Evolutionary conservation across 2,329 filamentous ascomycete genomes (phyloP).

Genomic region (Diplodia corticola): DNA sequence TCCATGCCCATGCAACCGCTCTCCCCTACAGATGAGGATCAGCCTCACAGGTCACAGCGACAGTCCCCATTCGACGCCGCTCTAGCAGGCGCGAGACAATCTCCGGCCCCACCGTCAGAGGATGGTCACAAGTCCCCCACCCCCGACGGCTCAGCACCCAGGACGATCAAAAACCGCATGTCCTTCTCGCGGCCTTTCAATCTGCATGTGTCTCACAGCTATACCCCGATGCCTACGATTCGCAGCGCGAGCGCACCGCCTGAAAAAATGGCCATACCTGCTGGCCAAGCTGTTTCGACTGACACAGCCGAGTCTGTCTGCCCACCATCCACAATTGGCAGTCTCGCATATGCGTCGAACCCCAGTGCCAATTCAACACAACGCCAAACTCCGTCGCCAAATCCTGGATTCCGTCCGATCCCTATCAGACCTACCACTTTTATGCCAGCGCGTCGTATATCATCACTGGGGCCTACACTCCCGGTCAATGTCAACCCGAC

Average conservation of each 20-base stretch:
- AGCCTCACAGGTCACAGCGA: neutral
- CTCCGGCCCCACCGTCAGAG: neutral
- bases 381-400: slow-evolving; percentile 37
- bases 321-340: neutral
- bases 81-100: neutral
- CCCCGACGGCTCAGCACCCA: neutral
- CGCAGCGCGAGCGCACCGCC: slow-evolving; percentile 16
- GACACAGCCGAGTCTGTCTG: neutral
- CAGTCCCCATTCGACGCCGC: slow-evolving; percentile 3
- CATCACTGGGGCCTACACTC: slow-evolving; percentile 31
- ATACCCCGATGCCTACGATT: slow-evolving; percentile 14
- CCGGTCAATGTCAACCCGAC: slow-evolving; percentile 20
- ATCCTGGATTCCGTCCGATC: slow-evolving; percentile 39
- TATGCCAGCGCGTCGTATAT: slow-evolving; percentile 34
- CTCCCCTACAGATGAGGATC: slow-evolving; percentile 2
- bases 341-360: neutral
- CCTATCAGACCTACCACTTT: slow-evolving; percentile 37
- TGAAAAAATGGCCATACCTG: slow-evolving; percentile 1
- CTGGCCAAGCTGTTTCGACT: slow-evolving; percentile 11
- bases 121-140: neutral
- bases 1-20: slow-evolving; percentile 41
- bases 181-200: slow-evolving; percentile 21
- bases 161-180: slow-evolving; percentile 17
- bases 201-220: neutral
- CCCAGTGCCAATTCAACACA: slow-evolving; percentile 17